phyloP scores from a whole-genome alignment of 495 filamentous ascomycete species.

The Talaromyces thailandensis region DNA sequence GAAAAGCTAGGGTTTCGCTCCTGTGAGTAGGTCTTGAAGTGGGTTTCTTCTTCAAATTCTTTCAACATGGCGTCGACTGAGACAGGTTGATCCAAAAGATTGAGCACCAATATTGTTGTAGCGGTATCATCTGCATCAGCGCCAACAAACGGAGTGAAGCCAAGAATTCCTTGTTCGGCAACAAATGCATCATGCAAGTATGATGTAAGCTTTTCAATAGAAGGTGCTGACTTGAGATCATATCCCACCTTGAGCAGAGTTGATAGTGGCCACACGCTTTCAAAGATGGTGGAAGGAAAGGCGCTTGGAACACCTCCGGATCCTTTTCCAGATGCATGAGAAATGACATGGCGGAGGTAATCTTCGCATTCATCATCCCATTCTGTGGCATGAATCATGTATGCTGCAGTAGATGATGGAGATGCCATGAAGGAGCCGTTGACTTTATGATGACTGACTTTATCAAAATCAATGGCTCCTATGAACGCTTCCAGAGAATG shows the following conservation, averaged over 20 bases:
- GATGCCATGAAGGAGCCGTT: constrained; percentile 38
- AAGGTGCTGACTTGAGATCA: neutral
- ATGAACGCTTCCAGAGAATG: constrained; percentile 42
- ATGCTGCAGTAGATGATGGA: constrained; percentile 39
- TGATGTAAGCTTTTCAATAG: neutral
- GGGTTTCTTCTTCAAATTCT: constrained; percentile 22
- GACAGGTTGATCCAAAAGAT: constrained; percentile 15
- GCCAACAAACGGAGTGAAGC: constrained; percentile 21
- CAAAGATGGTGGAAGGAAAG: constrained; percentile 22
- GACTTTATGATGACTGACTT: constrained; percentile 32
- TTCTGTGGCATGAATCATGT: constrained; percentile 25
- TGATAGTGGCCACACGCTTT: constrained; percentile 24
- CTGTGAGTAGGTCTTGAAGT: constrained; percentile 30
- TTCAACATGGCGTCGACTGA: constrained; percentile 19
- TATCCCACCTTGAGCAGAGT: constrained; percentile 10
- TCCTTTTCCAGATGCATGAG: constrained; percentile 17
- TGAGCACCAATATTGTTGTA: constrained; percentile 25
- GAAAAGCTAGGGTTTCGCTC: constrained; percentile 31
- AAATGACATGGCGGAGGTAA: constrained; percentile 20
- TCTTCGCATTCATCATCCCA: constrained; percentile 34
- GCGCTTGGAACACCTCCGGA: constrained; percentile 22
- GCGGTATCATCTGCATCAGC: constrained; percentile 43
- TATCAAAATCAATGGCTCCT: constrained; percentile 33
- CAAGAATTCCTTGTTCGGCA: constrained; percentile 10
- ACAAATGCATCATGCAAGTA: neutral